phyloP scores from a whole-genome alignment of 345 rosid genomes.

The Limnanthes douglasii region DNA sequence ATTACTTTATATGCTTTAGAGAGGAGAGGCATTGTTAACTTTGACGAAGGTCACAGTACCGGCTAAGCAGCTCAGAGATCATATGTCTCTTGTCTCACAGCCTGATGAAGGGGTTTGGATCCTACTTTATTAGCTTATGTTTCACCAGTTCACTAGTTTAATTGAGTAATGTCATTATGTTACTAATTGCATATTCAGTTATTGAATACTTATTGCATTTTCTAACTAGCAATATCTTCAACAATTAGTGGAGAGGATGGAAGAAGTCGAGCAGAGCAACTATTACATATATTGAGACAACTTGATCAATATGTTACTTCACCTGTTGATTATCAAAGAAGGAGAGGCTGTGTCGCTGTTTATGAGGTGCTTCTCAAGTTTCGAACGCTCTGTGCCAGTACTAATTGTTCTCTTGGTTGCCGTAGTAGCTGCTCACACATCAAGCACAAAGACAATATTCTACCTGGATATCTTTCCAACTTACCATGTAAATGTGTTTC shows the following conservation, averaged over 20 bases:
- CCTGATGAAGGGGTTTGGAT: no score
- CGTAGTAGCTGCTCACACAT: conserved; percentile 74
- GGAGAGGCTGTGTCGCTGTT: conserved; percentile 85
- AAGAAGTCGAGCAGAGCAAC: conserved; percentile 95
- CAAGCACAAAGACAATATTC: conserved; percentile 59
- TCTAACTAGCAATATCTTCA: conserved; percentile 11
- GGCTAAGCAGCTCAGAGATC: no score
- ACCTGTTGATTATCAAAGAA: conserved; percentile 71
- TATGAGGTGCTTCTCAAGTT: conserved; percentile 82
- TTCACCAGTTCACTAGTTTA: no score
- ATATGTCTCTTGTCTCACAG: no score
- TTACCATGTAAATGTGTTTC: conserved; percentile 54
- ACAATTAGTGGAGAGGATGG: conserved; percentile 94
- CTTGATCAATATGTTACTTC: conserved; percentile 77
- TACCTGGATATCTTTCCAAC: conserved; percentile 52
- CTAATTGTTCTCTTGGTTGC: conserved; percentile 88
- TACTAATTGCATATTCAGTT: no score
- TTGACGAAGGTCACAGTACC: no score
- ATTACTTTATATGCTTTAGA: no score
- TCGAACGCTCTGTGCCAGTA: conserved; percentile 69
- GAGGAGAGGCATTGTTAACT: no score
- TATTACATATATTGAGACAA: conserved; percentile 80
- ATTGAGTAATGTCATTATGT: no score
- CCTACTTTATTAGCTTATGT: no score
- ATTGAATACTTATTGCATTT: conserved; percentile 1